Evolutionary conservation across 768 basidiomycete species (phyloP).

Genomic region (Tulasnella sp.): DNA sequence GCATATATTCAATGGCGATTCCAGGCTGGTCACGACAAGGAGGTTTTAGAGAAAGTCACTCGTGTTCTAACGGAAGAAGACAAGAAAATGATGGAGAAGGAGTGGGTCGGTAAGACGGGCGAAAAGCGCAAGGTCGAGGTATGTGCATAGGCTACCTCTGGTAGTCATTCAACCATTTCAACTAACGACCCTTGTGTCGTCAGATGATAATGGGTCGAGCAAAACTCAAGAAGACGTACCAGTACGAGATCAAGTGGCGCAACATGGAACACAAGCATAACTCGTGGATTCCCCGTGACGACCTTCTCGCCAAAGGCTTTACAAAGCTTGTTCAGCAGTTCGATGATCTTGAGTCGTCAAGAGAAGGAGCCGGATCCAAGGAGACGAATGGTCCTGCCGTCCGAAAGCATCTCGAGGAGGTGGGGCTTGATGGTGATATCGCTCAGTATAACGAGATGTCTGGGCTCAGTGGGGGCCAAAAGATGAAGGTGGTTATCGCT

Average conservation of each 20-base stretch:
- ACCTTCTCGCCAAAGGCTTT: conserved; percentile 77
- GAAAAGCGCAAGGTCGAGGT: conserved; percentile 87
- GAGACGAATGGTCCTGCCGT: conserved; percentile 75
- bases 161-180: conserved; percentile 13
- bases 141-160: conserved; percentile 20
- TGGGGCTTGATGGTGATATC: conserved; percentile 93
- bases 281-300: conserved; percentile 84
- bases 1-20: conserved; percentile 98
- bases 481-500: conserved; percentile 91
- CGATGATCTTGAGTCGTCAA: conserved; percentile 89
- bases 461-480: conserved; percentile 91
- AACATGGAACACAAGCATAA: conserved; percentile 79
- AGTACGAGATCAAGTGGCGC: conserved; percentile 85
- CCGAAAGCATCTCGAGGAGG: conserved; percentile 86
- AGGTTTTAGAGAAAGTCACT: conserved; percentile 82
- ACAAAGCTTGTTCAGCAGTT: conserved; percentile 85
- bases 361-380: conserved; percentile 87
- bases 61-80: conserved; percentile 87
- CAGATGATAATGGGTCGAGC: conserved; percentile 86
- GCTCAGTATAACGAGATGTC: conserved; percentile 96
- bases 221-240: conserved; percentile 92
- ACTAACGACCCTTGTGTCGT: neutral
- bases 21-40: conserved; percentile 96
- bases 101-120: conserved; percentile 87
- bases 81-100: conserved; percentile 59